Percentiles rank a stretch among this genome's conserved stretches.
Conservation (phyloP, 495 filamentous ascomycete species). For the Mytilinidion resinicola region DNA sequence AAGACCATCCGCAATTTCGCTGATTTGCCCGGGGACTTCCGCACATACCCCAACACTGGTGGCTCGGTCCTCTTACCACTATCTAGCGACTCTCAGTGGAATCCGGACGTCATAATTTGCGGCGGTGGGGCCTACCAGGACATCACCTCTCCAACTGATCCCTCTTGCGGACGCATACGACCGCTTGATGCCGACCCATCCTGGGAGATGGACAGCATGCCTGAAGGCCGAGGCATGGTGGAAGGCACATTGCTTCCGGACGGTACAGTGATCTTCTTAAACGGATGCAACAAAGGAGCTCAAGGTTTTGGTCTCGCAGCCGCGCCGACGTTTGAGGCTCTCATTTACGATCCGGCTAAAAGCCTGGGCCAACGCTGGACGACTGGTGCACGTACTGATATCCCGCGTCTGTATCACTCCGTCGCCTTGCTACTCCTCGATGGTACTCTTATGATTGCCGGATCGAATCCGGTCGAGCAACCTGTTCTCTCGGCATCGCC, state of each 20-base stretch:
- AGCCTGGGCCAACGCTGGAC: constrained; percentile 49
- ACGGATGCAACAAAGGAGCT: constrained; percentile 50
- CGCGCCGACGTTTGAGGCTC: constrained; percentile 48
- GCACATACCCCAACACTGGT: constrained; percentile 60
- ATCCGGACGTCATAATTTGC: constrained; percentile 52
- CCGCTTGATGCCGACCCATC: constrained; percentile 45
- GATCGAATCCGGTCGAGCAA: constrained; percentile 54
- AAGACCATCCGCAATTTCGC: constrained; percentile 41
- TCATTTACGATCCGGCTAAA: constrained; percentile 52
- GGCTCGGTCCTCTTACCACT: constrained; percentile 54
- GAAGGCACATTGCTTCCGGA: constrained; percentile 55
- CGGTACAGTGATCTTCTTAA: constrained; percentile 55
- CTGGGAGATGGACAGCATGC: constrained; percentile 62
- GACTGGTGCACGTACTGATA: constrained; percentile 42
- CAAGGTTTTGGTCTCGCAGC: constrained; percentile 54
- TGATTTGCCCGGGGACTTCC: constrained; percentile 54
- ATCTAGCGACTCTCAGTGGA: constrained; percentile 46
- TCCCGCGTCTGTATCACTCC: constrained; percentile 54
- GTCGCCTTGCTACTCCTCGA: constrained; percentile 53
- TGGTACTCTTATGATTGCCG: constrained; percentile 52
- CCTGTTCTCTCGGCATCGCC: constrained; percentile 43
- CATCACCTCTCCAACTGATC: constrained; percentile 52
- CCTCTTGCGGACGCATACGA: constrained; percentile 53
- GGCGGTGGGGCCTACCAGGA: constrained; percentile 60
- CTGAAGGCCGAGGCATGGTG: constrained; percentile 55